Evolutionary conservation across 2,329 filamentous ascomycete species (phyloP), one percentile per base, ranked within the genome.

Genomic region (Boeremia exigua): DNA sequence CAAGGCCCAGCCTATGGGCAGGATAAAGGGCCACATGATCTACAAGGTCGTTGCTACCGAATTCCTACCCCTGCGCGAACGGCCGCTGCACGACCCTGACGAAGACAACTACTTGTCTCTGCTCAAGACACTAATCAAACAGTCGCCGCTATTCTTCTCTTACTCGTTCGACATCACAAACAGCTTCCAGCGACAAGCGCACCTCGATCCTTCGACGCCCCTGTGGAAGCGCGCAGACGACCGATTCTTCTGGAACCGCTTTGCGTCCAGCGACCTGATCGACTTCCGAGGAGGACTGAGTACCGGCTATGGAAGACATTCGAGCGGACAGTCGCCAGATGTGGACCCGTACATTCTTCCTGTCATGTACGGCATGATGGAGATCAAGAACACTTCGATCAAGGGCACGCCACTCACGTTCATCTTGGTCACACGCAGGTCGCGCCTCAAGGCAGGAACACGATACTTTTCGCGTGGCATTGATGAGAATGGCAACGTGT

Each of bases 161-260:
- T 99, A 99, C 81, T 94, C 93, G 8, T 86, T 96, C 75, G 95
- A 99, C 77, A 84, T 99, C 62, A 99, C 95, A 66, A 99, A 96
- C 81, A 93, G 87, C 73, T 96, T 98, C 80, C 95, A 99, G 79
- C 88, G 95, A 61, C 95, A 98, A 75, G 88, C 93, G 3, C 87
- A 93, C 64, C 81, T 86, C 62, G 87, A 96, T 73, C 79, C 81
- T 52, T 84, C 84, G 14, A 80, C 84, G 51, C 93, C 95, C 11
- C 78, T 98, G 54, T 99, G 95, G 95, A 88, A 90, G 81, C 84
- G 92, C 65, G 89, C 94, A 61, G 95, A 99, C 76, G 93, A 98
- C 74, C 91, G 95, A 62, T 99, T 99, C 82, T 99, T 97, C 82
- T 99, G 94, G 92, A 99, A 99, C 78, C 88, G 89, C 61, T 96